A percentile compares a stretch with the other conserved stretches of the same genome.
Evolutionary conservation across 192 early-diverging fungal genomes (phyloP).

Genomic region (Allomyces javanicus): DNA sequence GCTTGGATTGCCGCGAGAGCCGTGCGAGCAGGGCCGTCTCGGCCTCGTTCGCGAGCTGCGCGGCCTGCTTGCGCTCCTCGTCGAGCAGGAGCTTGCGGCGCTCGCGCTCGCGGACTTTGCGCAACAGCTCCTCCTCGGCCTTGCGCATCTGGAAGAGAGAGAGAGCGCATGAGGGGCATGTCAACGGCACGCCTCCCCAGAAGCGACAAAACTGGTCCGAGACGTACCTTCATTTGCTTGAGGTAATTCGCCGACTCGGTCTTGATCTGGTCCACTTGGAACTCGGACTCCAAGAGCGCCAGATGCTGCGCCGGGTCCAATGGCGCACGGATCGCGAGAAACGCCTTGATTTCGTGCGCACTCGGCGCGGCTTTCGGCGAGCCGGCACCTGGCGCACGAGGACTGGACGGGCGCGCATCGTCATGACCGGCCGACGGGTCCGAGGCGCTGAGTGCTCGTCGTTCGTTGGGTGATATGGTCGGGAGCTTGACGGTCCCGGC

Average conservation of each 20-base stretch:
- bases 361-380: too few species aligned
- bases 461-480: too few species aligned
- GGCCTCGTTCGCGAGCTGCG: constrained; percentile 16
- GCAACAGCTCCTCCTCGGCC: constrained; percentile 21
- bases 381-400: too few species aligned
- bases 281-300: constrained; percentile 11
- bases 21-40: constrained; percentile 23
- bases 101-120: constrained; percentile 27
- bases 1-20: constrained; percentile 33
- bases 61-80: constrained; percentile 23
- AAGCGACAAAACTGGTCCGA: neutral
- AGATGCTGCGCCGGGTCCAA: constrained; percentile 19
- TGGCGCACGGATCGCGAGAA: constrained; percentile 10
- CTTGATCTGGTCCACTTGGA: constrained; percentile 5
- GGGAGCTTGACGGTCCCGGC: too few species aligned
- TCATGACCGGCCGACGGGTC: too few species aligned
- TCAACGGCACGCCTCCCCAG: too few species aligned
- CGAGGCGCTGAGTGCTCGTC: too few species aligned
- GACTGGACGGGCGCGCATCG: too few species aligned
- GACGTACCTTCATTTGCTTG: constrained; percentile 21
- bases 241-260: constrained; percentile 18
- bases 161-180: neutral
- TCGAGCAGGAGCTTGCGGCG: constrained; percentile 25
- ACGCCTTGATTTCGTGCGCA: constrained; percentile 9
- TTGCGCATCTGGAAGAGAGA: constrained; percentile 16